Percentiles rank a stretch among this genome's conserved stretches.
Conservation (phyloP, 2,329 filamentous ascomycete species). For the Phialophora expanda region DNA sequence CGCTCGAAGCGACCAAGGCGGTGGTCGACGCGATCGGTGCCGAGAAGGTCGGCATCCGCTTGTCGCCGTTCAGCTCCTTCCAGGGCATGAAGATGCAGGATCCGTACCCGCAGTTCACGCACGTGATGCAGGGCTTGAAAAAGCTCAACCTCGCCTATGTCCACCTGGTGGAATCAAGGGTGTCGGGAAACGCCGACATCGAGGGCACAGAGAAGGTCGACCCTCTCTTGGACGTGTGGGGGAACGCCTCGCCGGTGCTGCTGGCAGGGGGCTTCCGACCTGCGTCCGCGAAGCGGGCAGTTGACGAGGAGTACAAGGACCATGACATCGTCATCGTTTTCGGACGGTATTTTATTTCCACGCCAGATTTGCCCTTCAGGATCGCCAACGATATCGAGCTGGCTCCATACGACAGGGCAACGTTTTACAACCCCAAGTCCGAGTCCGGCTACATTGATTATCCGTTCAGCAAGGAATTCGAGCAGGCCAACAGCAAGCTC, state of each 20-base stretch:
- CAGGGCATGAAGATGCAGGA: slow-evolving; percentile 62
- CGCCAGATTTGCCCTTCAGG: slow-evolving; percentile 56
- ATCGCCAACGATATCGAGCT: slow-evolving; percentile 46
- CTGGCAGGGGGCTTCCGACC: slow-evolving; percentile 62
- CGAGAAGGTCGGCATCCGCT: slow-evolving; percentile 53
- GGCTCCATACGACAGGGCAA: slow-evolving; percentile 25
- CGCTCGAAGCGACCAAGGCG: slow-evolving; percentile 52
- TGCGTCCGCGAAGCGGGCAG: slow-evolving; percentile 56
- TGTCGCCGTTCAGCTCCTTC: slow-evolving; percentile 53
- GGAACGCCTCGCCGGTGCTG: slow-evolving; percentile 60
- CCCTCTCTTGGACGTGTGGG: slow-evolving; percentile 47
- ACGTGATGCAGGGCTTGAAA: slow-evolving; percentile 58
- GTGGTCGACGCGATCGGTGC: slow-evolving; percentile 43
- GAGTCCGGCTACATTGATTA: slow-evolving; percentile 30
- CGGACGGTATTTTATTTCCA: slow-evolving; percentile 56
- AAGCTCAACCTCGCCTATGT: slow-evolving; percentile 62
- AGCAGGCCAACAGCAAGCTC: slow-evolving; percentile 8
- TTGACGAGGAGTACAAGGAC: slow-evolving; percentile 50
- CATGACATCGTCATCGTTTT: slow-evolving; percentile 56
- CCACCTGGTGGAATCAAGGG: slow-evolving; percentile 62
- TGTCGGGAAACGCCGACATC: slow-evolving; percentile 46
- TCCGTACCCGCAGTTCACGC: slow-evolving; percentile 64
- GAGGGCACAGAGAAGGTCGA: slow-evolving; percentile 42
- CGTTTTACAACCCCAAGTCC: slow-evolving; percentile 32
- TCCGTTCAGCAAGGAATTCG: slow-evolving; percentile 26